Conservation (phyloP, 2,329 filamentous ascomycete genomes). For the Onygena corvina region DNA sequence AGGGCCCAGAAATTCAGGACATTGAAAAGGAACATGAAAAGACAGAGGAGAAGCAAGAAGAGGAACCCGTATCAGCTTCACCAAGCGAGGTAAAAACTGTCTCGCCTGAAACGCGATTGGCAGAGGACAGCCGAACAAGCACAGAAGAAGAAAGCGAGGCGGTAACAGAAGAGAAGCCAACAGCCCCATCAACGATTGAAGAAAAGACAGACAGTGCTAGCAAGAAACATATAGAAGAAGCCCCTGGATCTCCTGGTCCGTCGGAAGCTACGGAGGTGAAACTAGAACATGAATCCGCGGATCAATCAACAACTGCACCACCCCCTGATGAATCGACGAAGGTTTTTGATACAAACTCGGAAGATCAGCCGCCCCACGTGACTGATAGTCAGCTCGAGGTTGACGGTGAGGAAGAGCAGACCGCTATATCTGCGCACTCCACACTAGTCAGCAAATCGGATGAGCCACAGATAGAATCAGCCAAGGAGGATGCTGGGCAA, state of each 20-base stretch:
- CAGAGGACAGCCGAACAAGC: background rate
- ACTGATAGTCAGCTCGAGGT: too few species aligned
- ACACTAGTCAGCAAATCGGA: too few species aligned
- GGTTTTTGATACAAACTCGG: too few species aligned
- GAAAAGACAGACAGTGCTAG: background rate
- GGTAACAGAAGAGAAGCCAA: background rate
- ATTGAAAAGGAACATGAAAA: background rate
- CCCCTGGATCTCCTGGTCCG: background rate
- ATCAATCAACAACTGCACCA: background rate
- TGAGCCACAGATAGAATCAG: too few species aligned
- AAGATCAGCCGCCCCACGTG: too few species aligned
- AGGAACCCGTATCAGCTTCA: background rate
- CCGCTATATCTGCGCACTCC: too few species aligned
- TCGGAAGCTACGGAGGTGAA: background rate
- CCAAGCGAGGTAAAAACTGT: background rate
- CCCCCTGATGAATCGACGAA: background rate
- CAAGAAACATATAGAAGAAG: background rate
- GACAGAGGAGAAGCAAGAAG: background rate
- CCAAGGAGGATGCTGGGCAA: too few species aligned
- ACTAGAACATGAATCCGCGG: background rate
- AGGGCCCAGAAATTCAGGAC: background rate
- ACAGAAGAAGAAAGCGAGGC: background rate
- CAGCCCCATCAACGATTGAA: background rate
- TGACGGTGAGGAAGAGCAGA: too few species aligned
- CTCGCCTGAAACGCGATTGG: background rate